phyloP scores from a whole-genome alignment of 495 filamentous ascomycete genomes.

The Neurospora terricola region DNA sequence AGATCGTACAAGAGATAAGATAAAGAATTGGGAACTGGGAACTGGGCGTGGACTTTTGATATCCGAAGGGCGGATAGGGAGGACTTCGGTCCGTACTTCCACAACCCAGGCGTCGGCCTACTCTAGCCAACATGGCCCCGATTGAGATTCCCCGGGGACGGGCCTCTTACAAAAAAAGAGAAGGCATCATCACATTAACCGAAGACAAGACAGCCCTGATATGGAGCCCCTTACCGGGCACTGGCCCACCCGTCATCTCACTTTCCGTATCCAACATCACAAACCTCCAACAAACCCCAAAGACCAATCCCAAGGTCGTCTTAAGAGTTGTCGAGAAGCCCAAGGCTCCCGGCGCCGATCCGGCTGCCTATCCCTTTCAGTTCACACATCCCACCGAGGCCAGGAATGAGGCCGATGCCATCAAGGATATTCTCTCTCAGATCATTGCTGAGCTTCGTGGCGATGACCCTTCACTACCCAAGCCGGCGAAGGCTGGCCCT shows the following conservation, averaged over 20 bases:
- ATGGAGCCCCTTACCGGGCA: constrained; percentile 61
- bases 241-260: constrained; percentile 48
- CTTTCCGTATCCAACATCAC: constrained; percentile 68
- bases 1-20: not conserved
- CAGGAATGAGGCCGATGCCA: constrained; percentile 68
- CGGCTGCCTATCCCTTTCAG: constrained; percentile 66
- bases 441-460: constrained; percentile 62
- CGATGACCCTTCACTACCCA: constrained; percentile 33
- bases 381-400: constrained; percentile 73
- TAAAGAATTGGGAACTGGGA: not conserved
- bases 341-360: constrained; percentile 36
- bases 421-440: constrained; percentile 72
- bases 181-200: constrained; percentile 70
- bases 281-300: constrained; percentile 90
- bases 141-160: constrained; percentile 57
- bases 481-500: constrained; percentile 22
- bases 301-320: constrained; percentile 73
- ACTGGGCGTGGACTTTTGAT: not conserved
- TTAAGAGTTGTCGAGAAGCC: constrained; percentile 72
- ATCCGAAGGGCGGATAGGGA: not conserved
- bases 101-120: not conserved
- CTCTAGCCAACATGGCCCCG: constrained; percentile 10
- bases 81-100: not conserved
- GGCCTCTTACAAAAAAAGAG: constrained; percentile 90
- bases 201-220: constrained; percentile 59